Conservation (phyloP, 106 monocot species). For the Amphibolis antarctica region DNA sequence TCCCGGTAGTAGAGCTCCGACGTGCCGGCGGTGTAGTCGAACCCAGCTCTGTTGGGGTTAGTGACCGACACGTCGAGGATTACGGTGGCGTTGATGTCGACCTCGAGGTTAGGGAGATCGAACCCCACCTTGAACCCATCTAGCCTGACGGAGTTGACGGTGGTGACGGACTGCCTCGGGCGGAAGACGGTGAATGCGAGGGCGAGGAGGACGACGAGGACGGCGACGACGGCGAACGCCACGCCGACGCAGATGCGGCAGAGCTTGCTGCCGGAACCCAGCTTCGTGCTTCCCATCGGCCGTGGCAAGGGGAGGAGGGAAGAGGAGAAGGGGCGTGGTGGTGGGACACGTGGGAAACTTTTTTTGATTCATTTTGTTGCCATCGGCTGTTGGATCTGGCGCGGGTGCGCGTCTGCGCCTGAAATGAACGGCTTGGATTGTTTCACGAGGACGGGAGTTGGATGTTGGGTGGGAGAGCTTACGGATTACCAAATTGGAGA, state of each 20-base stretch:
- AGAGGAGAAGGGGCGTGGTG: too few relatives aligned
- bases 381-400: too few relatives aligned
- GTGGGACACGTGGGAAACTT: too few relatives aligned
- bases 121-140: conserved; percentile 29
- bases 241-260: conserved; percentile 8
- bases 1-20: conserved; percentile 52
- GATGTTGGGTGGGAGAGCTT: too few relatives aligned
- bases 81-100: conserved; percentile 67
- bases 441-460: too few relatives aligned
- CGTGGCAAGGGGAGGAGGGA: too few relatives aligned
- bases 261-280: too few relatives aligned
- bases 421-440: too few relatives aligned
- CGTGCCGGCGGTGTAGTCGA: conserved; percentile 32
- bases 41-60: conserved; percentile 72
- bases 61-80: conserved; percentile 32
- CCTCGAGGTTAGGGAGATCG: conserved; percentile 18
- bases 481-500: too few relatives aligned
- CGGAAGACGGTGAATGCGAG: conserved; percentile 54
- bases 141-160: conserved; percentile 49
- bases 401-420: too few relatives aligned
- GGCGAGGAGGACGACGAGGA: conserved; percentile 27
- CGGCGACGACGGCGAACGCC: conserved; percentile 9
- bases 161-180: conserved; percentile 34
- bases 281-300: too few relatives aligned
- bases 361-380: too few relatives aligned